Evolutionary conservation across 495 filamentous ascomycete species (phyloP).

Genomic region (Aspergillus diversus): DNA sequence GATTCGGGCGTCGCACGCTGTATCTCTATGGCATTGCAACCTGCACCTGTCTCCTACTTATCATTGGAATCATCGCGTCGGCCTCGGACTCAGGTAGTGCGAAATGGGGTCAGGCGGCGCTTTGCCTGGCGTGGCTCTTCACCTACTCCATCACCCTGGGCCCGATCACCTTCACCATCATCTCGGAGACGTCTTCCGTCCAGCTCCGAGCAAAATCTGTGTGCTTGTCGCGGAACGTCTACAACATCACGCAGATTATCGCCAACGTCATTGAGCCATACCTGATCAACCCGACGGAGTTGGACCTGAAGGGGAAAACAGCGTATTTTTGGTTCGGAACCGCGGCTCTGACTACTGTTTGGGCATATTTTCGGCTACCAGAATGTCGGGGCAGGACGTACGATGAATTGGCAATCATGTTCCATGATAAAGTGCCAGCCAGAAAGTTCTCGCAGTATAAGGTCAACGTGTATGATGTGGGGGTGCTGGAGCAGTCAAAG

Average conservation of each 20-base stretch:
- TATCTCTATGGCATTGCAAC: slow-evolving; percentile 65
- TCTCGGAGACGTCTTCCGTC: slow-evolving; percentile 69
- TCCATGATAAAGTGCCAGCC: slow-evolving; percentile 59
- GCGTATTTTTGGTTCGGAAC: slow-evolving; percentile 73
- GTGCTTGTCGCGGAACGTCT: slow-evolving; percentile 36
- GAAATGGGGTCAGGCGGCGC: slow-evolving; percentile 47
- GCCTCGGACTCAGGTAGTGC: slow-evolving; percentile 35
- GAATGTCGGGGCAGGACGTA: slow-evolving; percentile 68
- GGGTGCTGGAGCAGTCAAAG: slow-evolving; percentile 26
- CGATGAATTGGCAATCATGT: slow-evolving; percentile 69
- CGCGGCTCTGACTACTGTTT: slow-evolving; percentile 64
- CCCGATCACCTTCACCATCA: slow-evolving; percentile 72
- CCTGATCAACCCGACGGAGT: slow-evolving; percentile 69
- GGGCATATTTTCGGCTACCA: slow-evolving; percentile 70
- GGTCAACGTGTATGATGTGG: slow-evolving; percentile 49
- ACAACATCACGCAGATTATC: slow-evolving; percentile 67
- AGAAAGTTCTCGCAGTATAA: slow-evolving; percentile 62
- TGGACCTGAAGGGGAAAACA: slow-evolving; percentile 67
- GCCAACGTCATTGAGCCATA: slow-evolving; percentile 63
- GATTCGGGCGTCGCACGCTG: slow-evolving; percentile 65
- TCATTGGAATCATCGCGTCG: slow-evolving; percentile 67
- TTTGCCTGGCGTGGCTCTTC: slow-evolving; percentile 69
- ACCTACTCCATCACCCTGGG: slow-evolving; percentile 71
- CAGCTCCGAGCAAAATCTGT: slow-evolving; percentile 53
- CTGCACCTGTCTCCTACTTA: slow-evolving; percentile 60